Evolutionary conservation across 1,284 basidiomycete genomes (phyloP), one percentile per base, ranked within the genome.

Genomic region (Stereum hirsutum): DNA sequence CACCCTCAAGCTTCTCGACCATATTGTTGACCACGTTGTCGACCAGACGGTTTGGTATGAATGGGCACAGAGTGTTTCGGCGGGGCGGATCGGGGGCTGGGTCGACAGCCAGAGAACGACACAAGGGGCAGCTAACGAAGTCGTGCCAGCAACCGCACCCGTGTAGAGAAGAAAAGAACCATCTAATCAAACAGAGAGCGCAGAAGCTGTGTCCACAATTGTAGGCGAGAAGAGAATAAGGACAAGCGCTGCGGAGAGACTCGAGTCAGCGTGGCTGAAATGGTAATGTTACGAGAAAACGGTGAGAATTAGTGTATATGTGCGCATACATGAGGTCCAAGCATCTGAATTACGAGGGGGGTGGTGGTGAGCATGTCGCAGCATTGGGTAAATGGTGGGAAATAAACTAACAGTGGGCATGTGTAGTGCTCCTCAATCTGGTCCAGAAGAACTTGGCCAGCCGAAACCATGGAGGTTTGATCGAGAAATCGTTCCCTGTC

Each of bases 151-250:
- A 60, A 27, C 78, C 78, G 51, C 81, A 82, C 1, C 62, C 64
- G 57, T 80, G 78, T 28, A 81, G 59, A 38, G 72, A 70, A 46
- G 78, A 74, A 61, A 82, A 82, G 58, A 75, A 75, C 74, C 77
- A 80, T 53, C 74, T 75, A 19, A 82, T 55, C 46, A 79, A 74
- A 56, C 78, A 82, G 26, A 75, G 59, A 17, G 74, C 71, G 54
- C 78, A 81, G 54, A 78, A 83, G 1, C 77, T 70, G 52, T 83
- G 80, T 2, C 81, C 81, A 47, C 80, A 83, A 35, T 61, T 57
- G 17, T 64, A 64, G 6, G 77, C 69, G 41, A 65, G 70, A 36
- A 83, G 59, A n/a, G 63, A 61, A 52, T 76, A 77, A 10, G 81
- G 81, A 46, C 68, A 68, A 2, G 80, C 74, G 58, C 78, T 72